Conservation (phyloP, 768 basidiomycete genomes). For the Gymnopilus junonius region DNA sequence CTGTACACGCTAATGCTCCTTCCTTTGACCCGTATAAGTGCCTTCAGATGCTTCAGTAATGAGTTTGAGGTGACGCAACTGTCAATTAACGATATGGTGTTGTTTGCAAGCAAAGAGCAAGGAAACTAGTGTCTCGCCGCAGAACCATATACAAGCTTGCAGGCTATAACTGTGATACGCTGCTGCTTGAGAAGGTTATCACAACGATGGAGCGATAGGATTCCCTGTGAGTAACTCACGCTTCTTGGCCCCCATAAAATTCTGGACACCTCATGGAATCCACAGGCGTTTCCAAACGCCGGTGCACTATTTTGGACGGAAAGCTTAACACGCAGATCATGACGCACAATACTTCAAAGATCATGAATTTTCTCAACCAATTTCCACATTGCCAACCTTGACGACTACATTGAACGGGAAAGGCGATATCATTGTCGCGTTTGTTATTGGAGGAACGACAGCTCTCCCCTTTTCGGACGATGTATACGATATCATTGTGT, state of each 20-base stretch:
- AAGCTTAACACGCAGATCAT: neutral
- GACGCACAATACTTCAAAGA: neutral
- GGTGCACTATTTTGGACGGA: neutral
- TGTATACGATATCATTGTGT: conserved; percentile 76
- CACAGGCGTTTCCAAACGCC: neutral
- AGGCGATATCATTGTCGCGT: conserved; percentile 75
- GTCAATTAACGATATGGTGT: too few species aligned
- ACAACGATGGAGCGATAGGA: too few species aligned
- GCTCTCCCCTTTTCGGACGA: conserved; percentile 78
- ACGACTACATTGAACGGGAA: conserved; percentile 78
- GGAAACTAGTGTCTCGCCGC: too few species aligned
- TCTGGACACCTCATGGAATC: neutral
- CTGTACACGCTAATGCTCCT: neutral
- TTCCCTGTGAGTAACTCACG: neutral
- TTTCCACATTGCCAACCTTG: conserved; percentile 67
- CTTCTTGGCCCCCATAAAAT: neutral
- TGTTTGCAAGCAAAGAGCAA: too few species aligned
- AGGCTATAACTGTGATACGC: too few species aligned
- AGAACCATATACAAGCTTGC: too few species aligned
- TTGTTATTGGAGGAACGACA: conserved; percentile 81
- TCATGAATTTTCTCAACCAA: conserved; percentile 34
- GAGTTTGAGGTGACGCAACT: too few species aligned
- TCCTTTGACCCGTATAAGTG: too few species aligned
- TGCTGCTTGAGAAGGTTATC: too few species aligned
- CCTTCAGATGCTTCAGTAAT: neutral